Conservation (phyloP, 2,329 filamentous ascomycete species). For the Colletotrichum zoysiae region DNA sequence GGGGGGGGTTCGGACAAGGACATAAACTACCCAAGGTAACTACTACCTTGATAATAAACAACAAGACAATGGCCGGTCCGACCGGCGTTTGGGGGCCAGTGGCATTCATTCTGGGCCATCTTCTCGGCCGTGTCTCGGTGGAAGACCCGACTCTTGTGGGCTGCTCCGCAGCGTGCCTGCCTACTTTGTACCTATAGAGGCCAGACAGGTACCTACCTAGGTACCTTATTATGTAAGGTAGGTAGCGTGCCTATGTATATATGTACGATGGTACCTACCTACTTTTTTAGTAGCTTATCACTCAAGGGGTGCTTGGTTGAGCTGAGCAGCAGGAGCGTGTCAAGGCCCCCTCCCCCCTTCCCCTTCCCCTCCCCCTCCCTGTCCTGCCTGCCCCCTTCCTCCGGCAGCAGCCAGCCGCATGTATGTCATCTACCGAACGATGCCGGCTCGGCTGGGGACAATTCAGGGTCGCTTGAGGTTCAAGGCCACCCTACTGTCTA, state of each 20-base stretch:
- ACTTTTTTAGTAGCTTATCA: too few relatives aligned
- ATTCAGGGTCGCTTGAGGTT: neutral
- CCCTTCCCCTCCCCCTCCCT: neutral
- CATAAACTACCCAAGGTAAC: slow-evolving; percentile 42
- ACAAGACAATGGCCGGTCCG: slow-evolving; percentile 47
- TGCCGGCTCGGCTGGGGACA: neutral
- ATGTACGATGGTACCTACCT: too few relatives aligned
- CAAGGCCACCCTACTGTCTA: neutral
- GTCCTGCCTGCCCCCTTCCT: slow-evolving; percentile 9
- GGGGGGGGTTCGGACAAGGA: slow-evolving; percentile 53
- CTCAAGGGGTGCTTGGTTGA: slow-evolving; percentile 13
- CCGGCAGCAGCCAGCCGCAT: slow-evolving; percentile 21
- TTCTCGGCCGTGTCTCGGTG: slow-evolving; percentile 1
- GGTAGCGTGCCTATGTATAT: neutral
- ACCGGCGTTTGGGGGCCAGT: slow-evolving; percentile 46
- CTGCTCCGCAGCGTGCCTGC: neutral
- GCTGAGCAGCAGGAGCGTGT: slow-evolving; percentile 5
- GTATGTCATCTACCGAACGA: slow-evolving; percentile 40
- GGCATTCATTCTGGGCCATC: slow-evolving; percentile 38
- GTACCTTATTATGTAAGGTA: neutral
- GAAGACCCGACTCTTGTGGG: slow-evolving; percentile 3
- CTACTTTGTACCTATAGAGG: too few relatives aligned
- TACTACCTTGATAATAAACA: neutral
- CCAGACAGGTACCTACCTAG: neutral
- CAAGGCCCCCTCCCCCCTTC: neutral